Conservation (phyloP, 176 grass and related monocot genomes). For the Dendrocalamus sinicus region DNA sequence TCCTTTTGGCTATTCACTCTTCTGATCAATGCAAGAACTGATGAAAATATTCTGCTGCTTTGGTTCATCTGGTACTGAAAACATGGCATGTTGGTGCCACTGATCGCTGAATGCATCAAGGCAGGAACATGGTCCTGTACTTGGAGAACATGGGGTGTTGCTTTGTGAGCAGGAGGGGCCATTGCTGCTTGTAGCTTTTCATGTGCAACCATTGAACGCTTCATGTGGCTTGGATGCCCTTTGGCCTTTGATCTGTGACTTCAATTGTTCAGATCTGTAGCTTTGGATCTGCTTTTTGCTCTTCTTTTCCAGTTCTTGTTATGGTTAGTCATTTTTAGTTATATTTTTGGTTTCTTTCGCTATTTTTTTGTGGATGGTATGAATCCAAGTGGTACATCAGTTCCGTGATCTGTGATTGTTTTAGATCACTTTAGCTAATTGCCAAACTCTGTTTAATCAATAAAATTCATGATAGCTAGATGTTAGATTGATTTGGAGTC, state of each 20-base stretch:
- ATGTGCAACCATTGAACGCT: constrained; percentile 50
- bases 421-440: too few species aligned
- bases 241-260: constrained; percentile 3
- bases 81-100: constrained; percentile 39
- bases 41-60: background rate
- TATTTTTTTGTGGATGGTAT: background rate
- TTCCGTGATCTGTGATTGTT: too few species aligned
- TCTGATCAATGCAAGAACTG: background rate
- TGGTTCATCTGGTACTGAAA: constrained; percentile 17
- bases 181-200: constrained; percentile 31
- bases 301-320: constrained; percentile 1
- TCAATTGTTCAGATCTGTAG: constrained; percentile 28
- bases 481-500: too few species aligned
- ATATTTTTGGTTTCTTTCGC: background rate
- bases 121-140: constrained; percentile 39
- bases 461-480: too few species aligned
- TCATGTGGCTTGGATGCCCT: constrained; percentile 42
- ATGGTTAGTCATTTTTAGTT: constrained; percentile 7
- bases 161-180: constrained; percentile 9
- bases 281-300: constrained; percentile 13
- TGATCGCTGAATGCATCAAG: constrained; percentile 43
- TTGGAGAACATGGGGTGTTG: constrained; percentile 48
- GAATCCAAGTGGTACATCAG: background rate
- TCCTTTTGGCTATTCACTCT: constrained; percentile 10
- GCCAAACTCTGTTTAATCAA: too few species aligned